Percentiles rank a stretch among this genome's conserved stretches.
Conservation (phyloP, 768 basidiomycete species). For the Mycena epipterygia region DNA sequence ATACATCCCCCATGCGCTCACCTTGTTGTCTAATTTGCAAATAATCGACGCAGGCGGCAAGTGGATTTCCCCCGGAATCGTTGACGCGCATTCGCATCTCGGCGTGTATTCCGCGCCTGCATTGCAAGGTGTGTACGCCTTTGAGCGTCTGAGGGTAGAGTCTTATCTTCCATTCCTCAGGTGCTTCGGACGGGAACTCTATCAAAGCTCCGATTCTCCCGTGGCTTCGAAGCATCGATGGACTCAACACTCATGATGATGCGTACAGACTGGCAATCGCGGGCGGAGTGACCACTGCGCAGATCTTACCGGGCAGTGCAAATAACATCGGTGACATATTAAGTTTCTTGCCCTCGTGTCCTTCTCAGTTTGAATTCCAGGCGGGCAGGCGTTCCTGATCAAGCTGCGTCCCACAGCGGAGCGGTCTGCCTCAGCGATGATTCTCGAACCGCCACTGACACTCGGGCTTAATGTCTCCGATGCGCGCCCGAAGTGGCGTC, state of each 20-base stretch:
- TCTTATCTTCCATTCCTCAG: conserved; percentile 27
- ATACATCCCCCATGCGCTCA: conserved; percentile 43
- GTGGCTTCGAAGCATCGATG: conserved; percentile 76
- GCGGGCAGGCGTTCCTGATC: conserved; percentile 84
- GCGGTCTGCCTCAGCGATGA: conserved; percentile 72
- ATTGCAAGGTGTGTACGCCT: conserved; percentile 34
- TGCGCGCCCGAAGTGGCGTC: conserved; percentile 66
- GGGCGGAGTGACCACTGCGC: conserved; percentile 75
- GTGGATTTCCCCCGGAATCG: conserved; percentile 73
- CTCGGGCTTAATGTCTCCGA: conserved; percentile 54
- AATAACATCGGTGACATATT: conserved; percentile 27
- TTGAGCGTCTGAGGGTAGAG: too few species aligned
- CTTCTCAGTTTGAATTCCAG: too few species aligned
- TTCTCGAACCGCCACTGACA: conserved; percentile 79
- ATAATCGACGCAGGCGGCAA: conserved; percentile 53
- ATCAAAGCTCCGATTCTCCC: conserved; percentile 58
- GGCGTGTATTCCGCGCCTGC: conserved; percentile 35
- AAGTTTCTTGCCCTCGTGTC: too few species aligned
- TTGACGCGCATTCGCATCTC: conserved; percentile 63
- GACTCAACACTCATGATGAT: conserved; percentile 76
- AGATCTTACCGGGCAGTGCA: conserved; percentile 70
- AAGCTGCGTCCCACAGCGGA: conserved; percentile 80
- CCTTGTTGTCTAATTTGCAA: conserved; percentile 2
- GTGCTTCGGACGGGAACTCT: conserved; percentile 60
- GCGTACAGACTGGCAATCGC: conserved; percentile 67